A percentile compares a stretch with the other conserved stretches of the same genome.
Conservation (phyloP, 2,329 filamentous ascomycete species). For the Beauveria bassiana region DNA sequence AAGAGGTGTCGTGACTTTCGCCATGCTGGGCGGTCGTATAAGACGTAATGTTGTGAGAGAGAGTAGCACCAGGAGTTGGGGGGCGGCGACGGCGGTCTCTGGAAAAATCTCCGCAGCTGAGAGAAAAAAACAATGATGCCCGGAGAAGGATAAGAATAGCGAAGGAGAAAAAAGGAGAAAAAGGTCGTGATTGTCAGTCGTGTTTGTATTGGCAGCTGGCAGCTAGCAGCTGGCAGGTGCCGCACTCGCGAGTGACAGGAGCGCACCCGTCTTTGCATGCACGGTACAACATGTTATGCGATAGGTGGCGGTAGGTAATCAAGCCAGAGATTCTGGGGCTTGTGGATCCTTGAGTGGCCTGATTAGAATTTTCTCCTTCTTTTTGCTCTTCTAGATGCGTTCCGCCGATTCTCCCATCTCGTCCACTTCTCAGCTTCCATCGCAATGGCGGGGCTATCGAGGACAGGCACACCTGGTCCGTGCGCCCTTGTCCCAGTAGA, state of each 20-base stretch:
- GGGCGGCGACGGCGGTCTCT: not conserved
- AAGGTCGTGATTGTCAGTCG: not conserved
- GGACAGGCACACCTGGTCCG: constrained; percentile 11
- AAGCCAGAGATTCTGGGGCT: not conserved
- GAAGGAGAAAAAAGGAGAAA: not conserved
- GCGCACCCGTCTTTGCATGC: not conserved
- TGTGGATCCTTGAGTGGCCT: too few relatives aligned
- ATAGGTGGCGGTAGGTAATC: not conserved
- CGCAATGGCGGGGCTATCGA: not conserved
- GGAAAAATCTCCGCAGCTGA: not conserved
- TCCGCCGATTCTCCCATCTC: not conserved
- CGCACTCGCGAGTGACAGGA: not conserved
- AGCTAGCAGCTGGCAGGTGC: not conserved
- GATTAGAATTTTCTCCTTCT: not conserved
- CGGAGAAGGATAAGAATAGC: not conserved
- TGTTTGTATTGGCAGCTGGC: not conserved
- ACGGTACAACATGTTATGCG: not conserved
- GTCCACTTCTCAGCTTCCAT: too few relatives aligned
- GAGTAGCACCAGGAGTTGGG: constrained; percentile 8
- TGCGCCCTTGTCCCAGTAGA: constrained; percentile 6
- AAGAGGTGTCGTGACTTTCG: constrained; percentile 29
- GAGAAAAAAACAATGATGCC: not conserved
- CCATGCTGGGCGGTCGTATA: not conserved
- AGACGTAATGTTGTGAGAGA: not conserved
- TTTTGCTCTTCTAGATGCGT: not conserved